These are phyloP conservation scores for Pelargonium fulgidum DNA, from an alignment of 441 rosid genomes.

Conservation along the genomic window DNA sequence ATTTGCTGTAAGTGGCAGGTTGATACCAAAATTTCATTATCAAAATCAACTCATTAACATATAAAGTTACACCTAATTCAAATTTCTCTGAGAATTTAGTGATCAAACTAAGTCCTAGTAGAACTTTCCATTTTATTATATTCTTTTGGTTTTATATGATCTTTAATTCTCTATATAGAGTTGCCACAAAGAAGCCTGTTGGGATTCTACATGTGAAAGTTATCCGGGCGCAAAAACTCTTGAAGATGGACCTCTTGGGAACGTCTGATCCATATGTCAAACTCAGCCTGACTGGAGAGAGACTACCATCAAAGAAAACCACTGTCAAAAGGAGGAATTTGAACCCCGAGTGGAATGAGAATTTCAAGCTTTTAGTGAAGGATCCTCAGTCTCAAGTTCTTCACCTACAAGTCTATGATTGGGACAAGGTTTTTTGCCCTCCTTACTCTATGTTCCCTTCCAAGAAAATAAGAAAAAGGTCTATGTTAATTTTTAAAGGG, in stretches of 20 bases:
- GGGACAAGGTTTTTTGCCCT: conserved; percentile 66
- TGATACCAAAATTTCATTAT: no score
- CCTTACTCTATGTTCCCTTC: no score
- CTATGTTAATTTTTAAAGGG: no score
- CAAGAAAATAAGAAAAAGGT: no score
- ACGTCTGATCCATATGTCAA: conserved; percentile 80
- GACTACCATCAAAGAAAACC: conserved; percentile 63
- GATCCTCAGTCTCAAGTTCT: conserved; percentile 68
- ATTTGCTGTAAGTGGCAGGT: not conserved
- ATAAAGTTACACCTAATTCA: not conserved
- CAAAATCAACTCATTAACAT: not conserved
- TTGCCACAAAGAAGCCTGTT: conserved; percentile 60
- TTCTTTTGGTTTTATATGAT: not conserved
- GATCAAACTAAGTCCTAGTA: not conserved
- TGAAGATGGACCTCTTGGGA: conserved; percentile 73
- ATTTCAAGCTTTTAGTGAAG: conserved; percentile 68
- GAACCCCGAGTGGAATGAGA: conserved; percentile 88
- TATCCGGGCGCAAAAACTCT: conserved; percentile 56
- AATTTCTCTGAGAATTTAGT: conserved; percentile 5
- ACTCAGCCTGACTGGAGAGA: conserved; percentile 67
- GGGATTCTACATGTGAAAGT: conserved; percentile 79
- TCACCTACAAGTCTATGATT: conserved; percentile 67
- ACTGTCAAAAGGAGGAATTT: conserved; percentile 64
- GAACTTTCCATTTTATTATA: not conserved
- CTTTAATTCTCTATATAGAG: conserved; percentile 27